Evolutionary conservation across 768 basidiomycete species (phyloP), one percentile per base, ranked within the genome.

Genomic region (Hydnomerulius pinastri): DNA sequence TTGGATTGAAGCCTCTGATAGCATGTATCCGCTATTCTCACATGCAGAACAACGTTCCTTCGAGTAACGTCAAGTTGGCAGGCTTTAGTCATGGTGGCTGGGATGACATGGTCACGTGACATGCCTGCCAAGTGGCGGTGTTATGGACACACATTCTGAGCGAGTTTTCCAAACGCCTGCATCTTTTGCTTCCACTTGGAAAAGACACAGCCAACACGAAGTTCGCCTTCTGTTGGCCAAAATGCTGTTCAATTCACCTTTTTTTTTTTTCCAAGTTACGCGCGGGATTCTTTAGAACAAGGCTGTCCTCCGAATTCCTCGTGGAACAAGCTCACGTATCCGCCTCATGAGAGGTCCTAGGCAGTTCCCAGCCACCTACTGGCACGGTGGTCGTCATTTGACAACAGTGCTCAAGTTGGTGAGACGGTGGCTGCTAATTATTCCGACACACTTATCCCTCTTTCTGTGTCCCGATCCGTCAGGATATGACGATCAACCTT

Each of bases 141-240:
- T 5, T 10, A 25, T 41, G 23, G 6, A 35, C 32, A 23, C 40
- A 41, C 40, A 25, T 10, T 40, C 24, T 23, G 20, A 40, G 24
- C 23, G 39, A 40, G 39, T 24, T 40, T 40, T 40, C 27, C 27
- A 42, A 15, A 4, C 18, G n/a, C 18, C 29, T 29, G 27, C 29
- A 8, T 10, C 48, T 12, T 24, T 20, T 15, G 10, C 27, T 59
- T 56, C 56, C 30, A 45, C 18, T 18, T 48, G 43, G 53, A 63
- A n/a, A 62, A 21, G 20, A 46, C 61, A 62, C 61, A 41, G 60
- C 60, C 50, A 33, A 23, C n/a, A n/a, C 15, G 33, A 45, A 25
- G 15, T 32, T 33, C 2, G 4, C 44, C n/a, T 35, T 23, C 28
- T 28, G 37, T 38, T 29, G 17, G 28, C 42, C 29, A 29, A 32